Base-by-base conservation (phyloP, 2,329 filamentous ascomycete species). In the Teratosphaeria epicoccoides region DNA sequence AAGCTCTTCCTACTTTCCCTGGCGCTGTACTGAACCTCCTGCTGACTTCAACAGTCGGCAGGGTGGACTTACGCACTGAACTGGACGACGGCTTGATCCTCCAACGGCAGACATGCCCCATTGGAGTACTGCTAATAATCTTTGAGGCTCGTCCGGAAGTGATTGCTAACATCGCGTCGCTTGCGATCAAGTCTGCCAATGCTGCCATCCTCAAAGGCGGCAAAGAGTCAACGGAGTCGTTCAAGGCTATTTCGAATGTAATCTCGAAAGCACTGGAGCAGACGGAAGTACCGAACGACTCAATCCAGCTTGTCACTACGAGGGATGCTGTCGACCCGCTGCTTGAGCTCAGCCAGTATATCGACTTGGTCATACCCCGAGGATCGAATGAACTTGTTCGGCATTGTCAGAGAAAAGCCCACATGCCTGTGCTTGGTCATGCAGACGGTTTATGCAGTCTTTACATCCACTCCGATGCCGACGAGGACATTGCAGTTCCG, bases 131-230 rank as follows among this genome's bases (percentile, higher is more conserved):
- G 43, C 80, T 98, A 59, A 93, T 98, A 71, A 97, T 98, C 65
- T 98, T 98, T 66, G 93, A 98, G 73, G 93, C 93, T 29, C 85
- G 93, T 6, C 93, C 93, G 6, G 93, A 98, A 72, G 93, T 98
- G 58, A 96, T 98, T 65, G 93, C 91, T 66, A 98, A 98, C 70
- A 97, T 98, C 65, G 89, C 93, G 56, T 88, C 90, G 3, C 77
- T 98, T 23, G 90, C 93, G 33, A 87, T 98, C 70, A 98, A 98
- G 70, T 97, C 91, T 11, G 93, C 89, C 63, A 98, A 98, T 70
- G 87, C 93, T 29, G 93, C 90, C 49, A 97, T 98, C 63, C 76
- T 98, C 55, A 98, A 98, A 76, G 91, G 90, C 55, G 93, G 93
- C 58, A 95, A 95, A 68, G 93, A 98, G 71, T 96, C 90, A 0